phyloP scores from a whole-genome alignment of 2,329 filamentous ascomycete genomes.

The Verticillium dahliae region DNA sequence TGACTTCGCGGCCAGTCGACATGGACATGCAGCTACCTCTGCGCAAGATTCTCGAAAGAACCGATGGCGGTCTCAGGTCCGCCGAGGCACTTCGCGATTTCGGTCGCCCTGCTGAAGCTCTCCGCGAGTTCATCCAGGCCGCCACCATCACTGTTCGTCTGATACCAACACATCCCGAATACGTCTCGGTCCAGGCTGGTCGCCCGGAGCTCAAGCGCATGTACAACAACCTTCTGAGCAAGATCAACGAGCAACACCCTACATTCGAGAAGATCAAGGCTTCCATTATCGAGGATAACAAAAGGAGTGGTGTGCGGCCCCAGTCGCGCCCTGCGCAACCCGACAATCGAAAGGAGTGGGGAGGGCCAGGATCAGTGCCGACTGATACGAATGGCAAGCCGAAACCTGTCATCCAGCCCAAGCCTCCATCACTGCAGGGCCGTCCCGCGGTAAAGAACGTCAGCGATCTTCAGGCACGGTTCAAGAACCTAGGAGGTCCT shows the following conservation, averaged over 20 bases:
- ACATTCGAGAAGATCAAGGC: slow-evolving; percentile 52
- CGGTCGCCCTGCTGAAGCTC: slow-evolving; percentile 64
- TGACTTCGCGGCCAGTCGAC: slow-evolving; percentile 38
- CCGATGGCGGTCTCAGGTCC: slow-evolving; percentile 46
- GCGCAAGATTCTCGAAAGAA: slow-evolving; percentile 45
- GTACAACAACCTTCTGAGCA: slow-evolving; percentile 43
- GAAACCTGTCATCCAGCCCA: slow-evolving; percentile 53
- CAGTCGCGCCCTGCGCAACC: neutral
- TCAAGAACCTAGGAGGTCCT: slow-evolving; percentile 47
- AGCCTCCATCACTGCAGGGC: slow-evolving; percentile 60
- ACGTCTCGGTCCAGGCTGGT: slow-evolving; percentile 54
- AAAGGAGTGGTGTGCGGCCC: slow-evolving; percentile 51
- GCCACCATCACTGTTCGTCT: slow-evolving; percentile 71
- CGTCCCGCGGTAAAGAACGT: slow-evolving; percentile 31
- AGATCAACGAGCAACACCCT: slow-evolving; percentile 38
- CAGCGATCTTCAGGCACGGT: slow-evolving; percentile 48
- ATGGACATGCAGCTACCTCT: slow-evolving; percentile 43
- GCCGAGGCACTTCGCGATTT: slow-evolving; percentile 59
- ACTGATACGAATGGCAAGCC: slow-evolving; percentile 17
- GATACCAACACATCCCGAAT: slow-evolving; percentile 72
- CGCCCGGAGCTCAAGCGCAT: slow-evolving; percentile 38
- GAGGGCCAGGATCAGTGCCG: neutral
- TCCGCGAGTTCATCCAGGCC: slow-evolving; percentile 78
- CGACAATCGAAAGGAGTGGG: neutral
- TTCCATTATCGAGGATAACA: slow-evolving; percentile 57